Evolutionary conservation across 108 stramenopile genomes (phyloP).

Genomic region (Cyclotella sp.): DNA sequence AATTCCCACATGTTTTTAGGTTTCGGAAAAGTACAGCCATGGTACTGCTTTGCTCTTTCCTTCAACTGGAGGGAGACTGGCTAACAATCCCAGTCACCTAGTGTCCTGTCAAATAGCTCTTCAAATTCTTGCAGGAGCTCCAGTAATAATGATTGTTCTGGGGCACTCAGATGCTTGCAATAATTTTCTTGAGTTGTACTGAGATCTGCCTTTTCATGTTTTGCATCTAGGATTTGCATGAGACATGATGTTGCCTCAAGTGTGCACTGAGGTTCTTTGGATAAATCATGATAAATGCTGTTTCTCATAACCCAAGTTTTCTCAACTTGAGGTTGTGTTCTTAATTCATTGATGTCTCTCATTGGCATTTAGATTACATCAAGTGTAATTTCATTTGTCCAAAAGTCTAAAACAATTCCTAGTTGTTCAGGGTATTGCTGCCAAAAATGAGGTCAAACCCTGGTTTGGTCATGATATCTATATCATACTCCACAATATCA

Average conservation of each 20-base stretch:
- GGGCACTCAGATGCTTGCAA: constrained; percentile 17
- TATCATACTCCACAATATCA: not conserved
- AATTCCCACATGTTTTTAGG: constrained; percentile 33
- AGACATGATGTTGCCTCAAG: not conserved
- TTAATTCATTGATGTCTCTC: constrained; percentile 19
- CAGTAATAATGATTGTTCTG: constrained; percentile 11
- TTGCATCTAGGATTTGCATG: constrained; percentile 21
- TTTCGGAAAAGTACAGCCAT: constrained; percentile 22
- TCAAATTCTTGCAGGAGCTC: constrained; percentile 38
- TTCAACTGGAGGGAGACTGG: constrained; percentile 41
- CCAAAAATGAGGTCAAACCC: not conserved
- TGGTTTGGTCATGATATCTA: not conserved
- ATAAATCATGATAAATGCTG: not conserved
- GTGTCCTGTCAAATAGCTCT: constrained; percentile 40
- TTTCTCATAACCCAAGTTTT: not conserved
- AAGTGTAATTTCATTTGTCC: constrained; percentile 1
- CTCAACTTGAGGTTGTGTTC: not conserved
- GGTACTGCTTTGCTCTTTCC: constrained; percentile 42
- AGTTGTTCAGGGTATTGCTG: not conserved
- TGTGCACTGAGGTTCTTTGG: not conserved
- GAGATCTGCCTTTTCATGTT: constrained; percentile 44
- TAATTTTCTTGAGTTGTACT: constrained; percentile 7
- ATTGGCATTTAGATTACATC: constrained; percentile 18
- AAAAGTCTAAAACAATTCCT: constrained; percentile 10
- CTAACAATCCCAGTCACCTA: constrained; percentile 33